phyloP scores from a whole-genome alignment of 2,329 filamentous ascomycete genomes.

The Graphilbum ipis-grandicollis region DNA sequence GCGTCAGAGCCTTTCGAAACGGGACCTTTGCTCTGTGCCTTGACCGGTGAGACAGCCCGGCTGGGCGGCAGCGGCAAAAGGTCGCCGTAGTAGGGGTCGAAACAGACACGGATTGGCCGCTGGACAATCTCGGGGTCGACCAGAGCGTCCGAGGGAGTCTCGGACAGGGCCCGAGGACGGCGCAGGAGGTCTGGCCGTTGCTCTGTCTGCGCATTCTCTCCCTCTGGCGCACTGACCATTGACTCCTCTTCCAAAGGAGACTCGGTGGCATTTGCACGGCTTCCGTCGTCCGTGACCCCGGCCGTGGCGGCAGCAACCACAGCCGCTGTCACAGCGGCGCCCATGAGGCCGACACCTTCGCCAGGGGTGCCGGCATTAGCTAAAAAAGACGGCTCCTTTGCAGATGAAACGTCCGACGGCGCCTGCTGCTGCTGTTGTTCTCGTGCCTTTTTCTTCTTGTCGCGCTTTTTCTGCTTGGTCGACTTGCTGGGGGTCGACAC shows the following conservation, averaged over 20 bases:
- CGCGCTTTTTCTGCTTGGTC: not conserved
- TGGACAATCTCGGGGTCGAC: constrained; percentile 41
- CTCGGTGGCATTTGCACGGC: constrained; percentile 28
- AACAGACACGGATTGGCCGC: constrained; percentile 43
- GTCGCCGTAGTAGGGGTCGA: constrained; percentile 49
- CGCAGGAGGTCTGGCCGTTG: no score
- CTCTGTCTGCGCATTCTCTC: not conserved
- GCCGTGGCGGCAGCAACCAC: constrained; percentile 49
- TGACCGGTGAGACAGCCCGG: constrained; percentile 34
- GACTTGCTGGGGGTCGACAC: not conserved
- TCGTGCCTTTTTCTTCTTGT: constrained; percentile 11
- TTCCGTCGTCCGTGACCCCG: constrained; percentile 19
- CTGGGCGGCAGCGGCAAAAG: constrained; percentile 47
- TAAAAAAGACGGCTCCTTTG: constrained; percentile 41
- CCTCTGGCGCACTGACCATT: not conserved
- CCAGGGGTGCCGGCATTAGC: constrained; percentile 53
- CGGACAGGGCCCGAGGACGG: no score
- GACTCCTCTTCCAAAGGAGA: constrained; percentile 20
- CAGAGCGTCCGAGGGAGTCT: constrained; percentile 15
- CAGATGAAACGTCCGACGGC: not conserved
- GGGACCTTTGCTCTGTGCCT: no score
- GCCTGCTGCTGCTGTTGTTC: constrained; percentile 13
- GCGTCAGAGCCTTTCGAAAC: no score
- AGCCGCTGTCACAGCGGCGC: constrained; percentile 12
- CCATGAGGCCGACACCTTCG: constrained; percentile 48